Percentiles rank a stretch among this genome's conserved stretches.
These are phyloP conservation scores for Helotiales sp. DNA, from an alignment of 2,329 filamentous ascomycete genomes.

Conservation along the genomic window DNA sequence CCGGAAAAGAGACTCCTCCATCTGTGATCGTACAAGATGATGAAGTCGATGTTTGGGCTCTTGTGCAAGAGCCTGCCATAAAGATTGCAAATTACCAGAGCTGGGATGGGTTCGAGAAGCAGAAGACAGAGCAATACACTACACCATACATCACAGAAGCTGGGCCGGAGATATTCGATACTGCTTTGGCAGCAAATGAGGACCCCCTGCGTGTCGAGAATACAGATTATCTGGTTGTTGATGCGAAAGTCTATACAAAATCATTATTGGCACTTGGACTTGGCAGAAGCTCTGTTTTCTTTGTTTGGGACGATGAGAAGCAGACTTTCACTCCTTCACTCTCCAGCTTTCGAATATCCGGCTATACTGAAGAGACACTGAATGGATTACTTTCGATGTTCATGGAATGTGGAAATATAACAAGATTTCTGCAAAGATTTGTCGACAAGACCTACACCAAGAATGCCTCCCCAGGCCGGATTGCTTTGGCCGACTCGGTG, in stretches of 20 bases:
- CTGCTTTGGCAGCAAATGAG: conserved; percentile 47
- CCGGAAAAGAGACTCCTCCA: conserved; percentile 5
- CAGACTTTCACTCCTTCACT: conserved; percentile 52
- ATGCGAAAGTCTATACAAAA: conserved; percentile 49
- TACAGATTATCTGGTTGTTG: conserved; percentile 44
- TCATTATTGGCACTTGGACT: conserved; percentile 67
- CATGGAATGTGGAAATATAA: conserved; percentile 37
- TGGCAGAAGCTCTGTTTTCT: conserved; percentile 72
- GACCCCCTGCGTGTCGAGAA: conserved; percentile 44
- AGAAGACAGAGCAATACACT: conserved; percentile 39
- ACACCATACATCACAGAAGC: conserved; percentile 68
- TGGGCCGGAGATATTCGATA: conserved; percentile 65
- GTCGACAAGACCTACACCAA: conserved; percentile 31
- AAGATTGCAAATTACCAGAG: conserved; percentile 51
- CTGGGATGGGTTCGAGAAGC: conserved; percentile 66
- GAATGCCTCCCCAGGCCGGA: conserved; percentile 29
- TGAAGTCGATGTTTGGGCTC: conserved; percentile 48
- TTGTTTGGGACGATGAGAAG: conserved; percentile 56
- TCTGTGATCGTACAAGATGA: conserved; percentile 30
- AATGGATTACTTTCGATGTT: conserved; percentile 42
- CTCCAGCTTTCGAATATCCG: conserved; percentile 50
- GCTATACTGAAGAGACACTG: conserved; percentile 50
- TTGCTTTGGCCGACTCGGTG: conserved; percentile 39
- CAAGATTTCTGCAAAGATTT: conserved; percentile 31
- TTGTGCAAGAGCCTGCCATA: conserved; percentile 36